Base-by-base conservation (phyloP, 2,329 filamentous ascomycete species). In the Zalaria obscura region DNA sequence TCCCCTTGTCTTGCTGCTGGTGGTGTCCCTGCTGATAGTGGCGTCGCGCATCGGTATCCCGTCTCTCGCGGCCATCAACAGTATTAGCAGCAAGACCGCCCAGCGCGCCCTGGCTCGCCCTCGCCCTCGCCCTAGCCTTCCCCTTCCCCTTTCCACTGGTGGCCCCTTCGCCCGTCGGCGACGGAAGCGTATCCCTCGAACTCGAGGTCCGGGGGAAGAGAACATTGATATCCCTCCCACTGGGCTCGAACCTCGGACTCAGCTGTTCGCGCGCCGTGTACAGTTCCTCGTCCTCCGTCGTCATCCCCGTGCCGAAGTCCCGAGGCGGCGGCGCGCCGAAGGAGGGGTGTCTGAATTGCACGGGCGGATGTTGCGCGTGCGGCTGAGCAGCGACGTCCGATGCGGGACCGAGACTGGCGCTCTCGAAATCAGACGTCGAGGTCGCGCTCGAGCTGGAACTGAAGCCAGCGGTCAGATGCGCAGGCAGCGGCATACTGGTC, bases 371-470 rank as follows among this genome's bases (percentile, higher is more conserved):
- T 5, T 5, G n/a, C 34, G 34, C 6, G 25, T 36, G n/a, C 25
- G 6, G n/a, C n/a, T n/a, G n/a, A n/a, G n/a, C n/a, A n/a, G n/a
- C n/a, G n/a, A n/a, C n/a, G 36, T 27, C 36, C 25, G 36, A 27
- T 3, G n/a, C 11, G 7, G 36, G 11, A 2, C 34, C 11, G 11
- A 25, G 3, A 27, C 11, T 4, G 8, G 8, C 11, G 7, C 7
- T 32, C 7, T 32, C 29, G 29, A n/a, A 32, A 27, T 25, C 25
- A 6, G 36, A 10, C 8, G 11, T 25, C 10, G 10, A 7, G 25
- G 9, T 35, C 5, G 42, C 40, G 6, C 36, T 39, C n/a, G 43
- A 39, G 18, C 34, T 41, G 32, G 27, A 39, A 39, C 39, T 41
- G 10, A 39, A 39, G 3, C 41, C 43, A 10, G 39, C 43, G 4